These are phyloP conservation scores for Suhomyces vadensis DNA, from an alignment of 805 yeast species.

Conservation along the genomic window DNA sequence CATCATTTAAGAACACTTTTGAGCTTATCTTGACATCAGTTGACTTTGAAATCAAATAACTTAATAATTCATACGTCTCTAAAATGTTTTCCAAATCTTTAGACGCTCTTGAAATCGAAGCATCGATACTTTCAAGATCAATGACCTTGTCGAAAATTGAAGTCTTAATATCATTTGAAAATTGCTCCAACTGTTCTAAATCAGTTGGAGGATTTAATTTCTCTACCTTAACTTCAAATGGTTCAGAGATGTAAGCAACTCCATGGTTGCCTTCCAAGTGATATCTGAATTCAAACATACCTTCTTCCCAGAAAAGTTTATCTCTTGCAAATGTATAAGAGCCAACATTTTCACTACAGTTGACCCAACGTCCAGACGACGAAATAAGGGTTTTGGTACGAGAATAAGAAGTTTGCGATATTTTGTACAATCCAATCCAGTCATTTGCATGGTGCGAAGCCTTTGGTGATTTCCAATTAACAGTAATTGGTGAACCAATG, in stretches of 20 bases:
- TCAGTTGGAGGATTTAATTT: constrained; percentile 36
- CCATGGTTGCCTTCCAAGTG: constrained; percentile 68
- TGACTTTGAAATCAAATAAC: constrained; percentile 20
- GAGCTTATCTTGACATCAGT: constrained; percentile 33
- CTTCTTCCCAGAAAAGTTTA: constrained; percentile 62
- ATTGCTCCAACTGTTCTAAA: constrained; percentile 28
- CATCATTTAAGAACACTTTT: constrained; percentile 33
- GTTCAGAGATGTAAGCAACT: constrained; percentile 63
- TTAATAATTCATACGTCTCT: constrained; percentile 25
- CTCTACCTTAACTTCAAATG: constrained; percentile 59
- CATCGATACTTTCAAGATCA: constrained; percentile 21
- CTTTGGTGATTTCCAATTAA: constrained; percentile 55
- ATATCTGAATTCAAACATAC: constrained; percentile 72
- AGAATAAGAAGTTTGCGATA: constrained; percentile 57
- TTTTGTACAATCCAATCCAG: constrained; percentile 77
- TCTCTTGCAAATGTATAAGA: constrained; percentile 48
- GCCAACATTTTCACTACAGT: constrained; percentile 41
- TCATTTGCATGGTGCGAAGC: constrained; percentile 50
- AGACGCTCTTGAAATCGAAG: constrained; percentile 27
- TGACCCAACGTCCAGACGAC: constrained; percentile 67
- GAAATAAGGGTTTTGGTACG: constrained; percentile 58
- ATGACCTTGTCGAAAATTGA: constrained; percentile 35
- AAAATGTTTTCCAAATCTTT: constrained; percentile 30
- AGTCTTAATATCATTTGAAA: constrained; percentile 33
- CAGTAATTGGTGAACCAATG: constrained; percentile 55